These are phyloP conservation scores for Pseudomonodictys pantanalensis DNA, from an alignment of 495 filamentous ascomycete species.

Conservation along the genomic window DNA sequence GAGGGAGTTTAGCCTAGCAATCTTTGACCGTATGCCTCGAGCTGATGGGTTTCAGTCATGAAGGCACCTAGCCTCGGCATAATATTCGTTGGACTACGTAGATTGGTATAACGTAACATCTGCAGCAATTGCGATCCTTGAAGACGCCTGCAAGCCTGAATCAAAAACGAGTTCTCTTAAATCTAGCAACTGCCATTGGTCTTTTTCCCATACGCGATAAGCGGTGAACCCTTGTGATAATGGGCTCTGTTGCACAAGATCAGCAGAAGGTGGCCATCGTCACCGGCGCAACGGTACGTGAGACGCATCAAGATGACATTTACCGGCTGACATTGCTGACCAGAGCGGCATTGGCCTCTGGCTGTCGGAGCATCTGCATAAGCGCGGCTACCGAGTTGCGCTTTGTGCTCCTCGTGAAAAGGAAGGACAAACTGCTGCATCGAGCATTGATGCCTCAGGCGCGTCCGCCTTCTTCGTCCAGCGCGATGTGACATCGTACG, in stretches of 20 bases:
- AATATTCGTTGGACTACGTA: too few species aligned
- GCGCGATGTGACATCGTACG: not conserved
- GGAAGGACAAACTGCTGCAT: not conserved
- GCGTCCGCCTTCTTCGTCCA: not conserved
- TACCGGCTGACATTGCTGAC: not conserved
- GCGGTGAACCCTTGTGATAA: too few species aligned
- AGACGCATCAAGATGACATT: not conserved
- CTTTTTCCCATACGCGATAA: too few species aligned
- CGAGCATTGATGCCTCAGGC: not conserved
- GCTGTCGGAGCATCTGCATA: not conserved
- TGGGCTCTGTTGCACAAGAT: not conserved
- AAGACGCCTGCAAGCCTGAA: conserved; percentile 27
- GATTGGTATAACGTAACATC: too few species aligned
- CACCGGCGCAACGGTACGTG: not conserved
- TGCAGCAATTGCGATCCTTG: conserved; percentile 38
- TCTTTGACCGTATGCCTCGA: too few species aligned
- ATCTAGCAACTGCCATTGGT: too few species aligned
- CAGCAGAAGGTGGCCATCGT: not conserved
- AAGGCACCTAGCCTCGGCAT: too few species aligned
- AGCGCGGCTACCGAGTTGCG: not conserved
- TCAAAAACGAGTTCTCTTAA: too few species aligned
- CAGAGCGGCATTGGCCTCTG: conserved; percentile 2
- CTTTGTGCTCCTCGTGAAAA: not conserved
- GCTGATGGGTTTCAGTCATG: too few species aligned
- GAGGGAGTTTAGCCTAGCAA: too few species aligned